These are phyloP conservation scores for Melanomma pulvis-pyrius DNA, from an alignment of 495 filamentous ascomycete species.

Conservation along the genomic window DNA sequence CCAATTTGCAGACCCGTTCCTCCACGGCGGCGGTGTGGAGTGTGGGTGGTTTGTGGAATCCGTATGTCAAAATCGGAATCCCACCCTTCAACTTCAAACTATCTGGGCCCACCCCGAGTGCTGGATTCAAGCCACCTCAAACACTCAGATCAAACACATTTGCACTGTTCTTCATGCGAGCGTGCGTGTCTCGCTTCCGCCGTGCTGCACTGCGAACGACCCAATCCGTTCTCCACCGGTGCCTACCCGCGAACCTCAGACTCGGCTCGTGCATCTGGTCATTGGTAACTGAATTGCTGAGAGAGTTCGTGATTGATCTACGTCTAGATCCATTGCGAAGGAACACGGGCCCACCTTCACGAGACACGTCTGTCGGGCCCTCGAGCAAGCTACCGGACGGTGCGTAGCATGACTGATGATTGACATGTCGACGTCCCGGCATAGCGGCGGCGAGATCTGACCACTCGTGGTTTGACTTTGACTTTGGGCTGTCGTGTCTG, in stretches of 20 bases:
- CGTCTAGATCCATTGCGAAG: neutral
- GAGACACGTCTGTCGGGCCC: slow-evolving; percentile 3
- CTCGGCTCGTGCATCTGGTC: slow-evolving; percentile 16
- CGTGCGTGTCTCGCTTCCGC: neutral
- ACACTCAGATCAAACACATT: neutral
- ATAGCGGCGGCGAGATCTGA: slow-evolving; percentile 15
- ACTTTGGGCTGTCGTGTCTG: neutral
- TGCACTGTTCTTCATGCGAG: slow-evolving; percentile 9
- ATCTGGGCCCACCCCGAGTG: neutral
- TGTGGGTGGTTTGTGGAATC: neutral
- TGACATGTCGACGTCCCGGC: slow-evolving; percentile 13
- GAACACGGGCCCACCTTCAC: slow-evolving; percentile 17
- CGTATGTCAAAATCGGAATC: neutral
- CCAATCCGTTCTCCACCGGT: neutral
- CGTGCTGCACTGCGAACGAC: neutral
- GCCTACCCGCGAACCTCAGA: slow-evolving; percentile 1
- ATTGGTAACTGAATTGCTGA: neutral
- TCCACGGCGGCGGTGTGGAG: slow-evolving; percentile 5
- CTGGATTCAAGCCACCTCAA: neutral
- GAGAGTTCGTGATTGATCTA: neutral
- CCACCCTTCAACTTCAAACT: neutral
- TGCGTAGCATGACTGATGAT: neutral
- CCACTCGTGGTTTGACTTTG: neutral
- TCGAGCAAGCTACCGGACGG: neutral
- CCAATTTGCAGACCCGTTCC: neutral